phyloP scores from a whole-genome alignment of 73 alveolate genomes.

The Uronychia binucleata region DNA sequence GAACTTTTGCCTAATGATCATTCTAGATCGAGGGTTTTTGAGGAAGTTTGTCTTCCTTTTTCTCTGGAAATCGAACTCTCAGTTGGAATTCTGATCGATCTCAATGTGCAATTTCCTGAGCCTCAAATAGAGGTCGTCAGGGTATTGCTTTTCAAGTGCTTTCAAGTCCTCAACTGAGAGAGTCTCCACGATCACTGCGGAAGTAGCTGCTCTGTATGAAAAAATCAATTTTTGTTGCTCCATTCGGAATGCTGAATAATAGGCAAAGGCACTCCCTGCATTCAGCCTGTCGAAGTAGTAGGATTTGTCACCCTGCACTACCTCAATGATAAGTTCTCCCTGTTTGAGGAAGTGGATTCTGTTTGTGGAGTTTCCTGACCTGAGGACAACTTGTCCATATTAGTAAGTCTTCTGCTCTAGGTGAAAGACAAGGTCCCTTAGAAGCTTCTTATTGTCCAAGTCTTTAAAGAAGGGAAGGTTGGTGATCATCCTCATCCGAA shows the following conservation, averaged over 20 bases:
- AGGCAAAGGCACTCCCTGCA: conserved; percentile 59
- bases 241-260: conserved; percentile 39
- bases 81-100: conserved; percentile 31
- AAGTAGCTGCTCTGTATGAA: conserved; percentile 33
- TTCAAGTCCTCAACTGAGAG: conserved; percentile 21
- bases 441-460: conserved; percentile 18
- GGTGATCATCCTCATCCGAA: conserved; percentile 39
- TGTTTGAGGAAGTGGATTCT: conserved; percentile 33
- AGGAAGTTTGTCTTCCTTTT: conserved; percentile 29
- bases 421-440: conserved; percentile 39
- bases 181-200: conserved; percentile 52
- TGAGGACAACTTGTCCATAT: conserved; percentile 33
- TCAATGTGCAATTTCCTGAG: conserved; percentile 27
- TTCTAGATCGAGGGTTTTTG: conserved; percentile 12
- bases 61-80: conserved; percentile 41
- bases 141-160: conserved; percentile 20
- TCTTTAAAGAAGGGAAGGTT: conserved; percentile 41
- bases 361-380: conserved; percentile 53
- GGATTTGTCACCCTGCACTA: conserved; percentile 21
- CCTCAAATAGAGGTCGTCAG: conserved; percentile 31
- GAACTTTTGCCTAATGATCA: conserved; percentile 46
- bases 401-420: conserved; percentile 50
- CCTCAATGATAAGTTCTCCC: conserved; percentile 51
- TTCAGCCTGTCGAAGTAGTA: conserved; percentile 44
- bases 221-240: conserved; percentile 44